Evolutionary conservation across 164 flowering plant genomes (phyloP).

Genomic region (Piper betle): DNA sequence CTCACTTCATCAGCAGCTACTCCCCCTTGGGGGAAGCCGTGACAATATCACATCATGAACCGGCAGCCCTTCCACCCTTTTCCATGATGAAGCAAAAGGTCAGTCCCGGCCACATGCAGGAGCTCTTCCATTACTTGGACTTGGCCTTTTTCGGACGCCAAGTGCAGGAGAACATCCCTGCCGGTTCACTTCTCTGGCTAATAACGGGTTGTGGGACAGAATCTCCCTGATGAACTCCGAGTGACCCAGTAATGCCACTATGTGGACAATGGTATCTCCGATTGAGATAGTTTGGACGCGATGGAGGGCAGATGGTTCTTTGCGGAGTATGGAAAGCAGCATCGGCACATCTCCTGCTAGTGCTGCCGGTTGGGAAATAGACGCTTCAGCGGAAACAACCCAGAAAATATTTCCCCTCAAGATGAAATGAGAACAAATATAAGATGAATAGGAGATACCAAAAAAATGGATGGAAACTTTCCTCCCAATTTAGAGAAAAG

Average conservation of each 20-base stretch:
- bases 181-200: background rate
- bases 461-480: too few relatives aligned
- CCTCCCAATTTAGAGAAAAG: too few relatives aligned
- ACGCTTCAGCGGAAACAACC: too few relatives aligned
- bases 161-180: slow-evolving; percentile 7
- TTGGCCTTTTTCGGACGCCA: slow-evolving; percentile 1
- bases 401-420: too few relatives aligned
- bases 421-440: too few relatives aligned
- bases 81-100: slow-evolving; percentile 2
- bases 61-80: too few relatives aligned
- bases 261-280: background rate
- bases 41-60: too few relatives aligned
- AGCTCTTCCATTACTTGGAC: background rate
- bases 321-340: background rate
- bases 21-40: too few relatives aligned
- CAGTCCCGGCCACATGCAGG: background rate
- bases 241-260: background rate
- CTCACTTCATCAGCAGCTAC: too few relatives aligned
- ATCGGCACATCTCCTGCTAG: background rate
- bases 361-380: too few relatives aligned
- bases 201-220: background rate
- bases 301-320: background rate
- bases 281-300: background rate
- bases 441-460: too few relatives aligned
- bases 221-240: background rate